Percentiles rank a stretch among this genome's conserved stretches.
phyloP scores from a whole-genome alignment of 176 grass and related monocot species.

The Pontederia paniculata region DNA sequence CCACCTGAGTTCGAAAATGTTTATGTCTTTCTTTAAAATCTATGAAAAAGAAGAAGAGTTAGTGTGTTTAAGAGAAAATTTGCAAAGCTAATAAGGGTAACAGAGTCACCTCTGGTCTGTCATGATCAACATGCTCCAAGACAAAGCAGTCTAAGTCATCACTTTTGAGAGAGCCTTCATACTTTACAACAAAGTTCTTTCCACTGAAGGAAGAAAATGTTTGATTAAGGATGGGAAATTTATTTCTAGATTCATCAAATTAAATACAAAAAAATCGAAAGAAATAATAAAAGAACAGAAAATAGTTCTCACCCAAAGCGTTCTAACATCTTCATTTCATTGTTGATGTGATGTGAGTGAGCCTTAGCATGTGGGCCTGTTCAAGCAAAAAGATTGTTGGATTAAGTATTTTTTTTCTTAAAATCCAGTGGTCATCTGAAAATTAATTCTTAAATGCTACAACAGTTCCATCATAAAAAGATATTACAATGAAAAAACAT shows the following conservation, averaged over 20 bases:
- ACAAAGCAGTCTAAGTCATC: constrained; percentile 74
- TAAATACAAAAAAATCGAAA: constrained; percentile 2
- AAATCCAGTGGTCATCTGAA: not conserved
- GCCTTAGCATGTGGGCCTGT: constrained; percentile 80
- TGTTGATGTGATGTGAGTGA: constrained; percentile 73
- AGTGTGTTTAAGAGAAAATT: not conserved
- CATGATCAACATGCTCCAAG: constrained; percentile 86
- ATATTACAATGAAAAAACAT: too few relatives aligned
- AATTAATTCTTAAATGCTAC: not conserved
- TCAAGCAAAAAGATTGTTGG: constrained; percentile 12
- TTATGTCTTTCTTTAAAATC: constrained; percentile 72
- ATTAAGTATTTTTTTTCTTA: not conserved
- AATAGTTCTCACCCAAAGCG: constrained; percentile 58
- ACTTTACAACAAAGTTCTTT: constrained; percentile 54
- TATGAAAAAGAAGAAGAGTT: constrained; percentile 28
- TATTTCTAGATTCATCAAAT: constrained; percentile 2
- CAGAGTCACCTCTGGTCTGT: constrained; percentile 71
- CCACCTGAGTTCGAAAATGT: constrained; percentile 51
- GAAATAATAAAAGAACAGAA: not conserved
- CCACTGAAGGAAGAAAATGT: constrained; percentile 40
- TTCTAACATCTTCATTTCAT: constrained; percentile 86
- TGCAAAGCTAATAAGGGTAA: constrained; percentile 6
- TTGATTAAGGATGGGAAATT: constrained; percentile 12
- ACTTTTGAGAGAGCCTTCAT: constrained; percentile 47
- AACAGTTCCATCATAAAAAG: too few relatives aligned